Evolutionary conservation across 2,329 filamentous ascomycete genomes (phyloP).

Genomic region (Drechmeria coniospora): DNA sequence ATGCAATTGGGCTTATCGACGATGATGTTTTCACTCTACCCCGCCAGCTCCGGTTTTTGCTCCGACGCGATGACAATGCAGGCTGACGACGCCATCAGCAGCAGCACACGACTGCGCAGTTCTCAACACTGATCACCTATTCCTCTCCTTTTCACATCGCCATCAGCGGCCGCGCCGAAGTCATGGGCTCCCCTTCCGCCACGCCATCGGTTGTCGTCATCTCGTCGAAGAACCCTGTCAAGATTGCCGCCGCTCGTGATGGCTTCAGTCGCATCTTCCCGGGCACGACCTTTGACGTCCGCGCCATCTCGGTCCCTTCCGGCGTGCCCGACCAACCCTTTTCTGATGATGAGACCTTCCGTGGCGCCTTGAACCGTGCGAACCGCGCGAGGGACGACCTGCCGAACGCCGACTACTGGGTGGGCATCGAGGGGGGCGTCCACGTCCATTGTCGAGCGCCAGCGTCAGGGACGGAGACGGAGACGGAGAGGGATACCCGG

Average conservation of each 20-base stretch:
- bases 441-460: constrained; percentile 7
- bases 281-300: constrained; percentile 9
- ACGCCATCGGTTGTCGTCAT: constrained; percentile 12
- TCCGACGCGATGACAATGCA: too few relatives aligned
- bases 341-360: constrained; percentile 21
- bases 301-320: constrained; percentile 18
- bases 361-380: constrained; percentile 21
- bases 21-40: too few relatives aligned
- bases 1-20: too few relatives aligned
- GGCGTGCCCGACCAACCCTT: constrained; percentile 24
- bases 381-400: constrained; percentile 13
- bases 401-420: constrained; percentile 21
- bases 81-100: too few relatives aligned
- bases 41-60: too few relatives aligned
- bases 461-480: not conserved
- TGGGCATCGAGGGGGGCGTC: constrained; percentile 26
- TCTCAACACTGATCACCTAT: too few relatives aligned
- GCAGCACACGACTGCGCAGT: too few relatives aligned
- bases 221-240: constrained; percentile 24
- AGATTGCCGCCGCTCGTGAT: constrained; percentile 19
- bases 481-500: too few relatives aligned
- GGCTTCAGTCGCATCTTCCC: constrained; percentile 22
- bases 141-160: too few relatives aligned
- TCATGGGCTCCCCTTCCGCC: too few relatives aligned
- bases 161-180: too few relatives aligned